phyloP scores from a whole-genome alignment of 2,329 filamentous ascomycete species.

The Zymoseptoria tritici region DNA sequence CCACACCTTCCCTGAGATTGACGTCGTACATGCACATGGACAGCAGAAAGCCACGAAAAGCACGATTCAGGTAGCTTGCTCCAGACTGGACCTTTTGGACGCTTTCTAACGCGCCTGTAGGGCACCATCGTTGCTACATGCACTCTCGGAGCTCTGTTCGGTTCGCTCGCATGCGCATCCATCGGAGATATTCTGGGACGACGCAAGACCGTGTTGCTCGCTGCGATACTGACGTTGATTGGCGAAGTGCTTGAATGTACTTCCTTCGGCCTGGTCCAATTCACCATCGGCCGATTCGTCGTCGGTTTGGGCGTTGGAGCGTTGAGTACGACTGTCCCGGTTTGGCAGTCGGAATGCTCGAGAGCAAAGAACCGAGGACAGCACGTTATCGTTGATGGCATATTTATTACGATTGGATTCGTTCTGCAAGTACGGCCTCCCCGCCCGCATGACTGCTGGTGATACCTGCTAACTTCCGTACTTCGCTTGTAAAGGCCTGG shows the following conservation, averaged over 20 bases:
- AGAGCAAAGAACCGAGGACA: conserved; percentile 34
- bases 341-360: conserved; percentile 40
- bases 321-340: conserved; percentile 39
- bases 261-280: conserved; percentile 40
- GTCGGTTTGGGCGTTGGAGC: conserved; percentile 39
- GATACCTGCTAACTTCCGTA: too few relatives aligned
- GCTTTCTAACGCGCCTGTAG: background rate
- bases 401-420: conserved; percentile 42
- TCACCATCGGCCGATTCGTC: conserved; percentile 41
- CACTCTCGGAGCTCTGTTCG: conserved; percentile 41
- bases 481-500: too few relatives aligned
- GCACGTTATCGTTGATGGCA: conserved; percentile 38
- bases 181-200: conserved; percentile 42
- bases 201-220: conserved; percentile 38
- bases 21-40: conserved; percentile 37
- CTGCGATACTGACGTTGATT: conserved; percentile 35
- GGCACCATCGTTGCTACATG: conserved; percentile 39
- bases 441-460: too few relatives aligned
- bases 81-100: background rate
- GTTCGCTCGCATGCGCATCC: conserved; percentile 39
- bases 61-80: conserved; percentile 30
- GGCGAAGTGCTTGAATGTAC: conserved; percentile 40
- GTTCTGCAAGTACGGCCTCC: conserved; percentile 41
- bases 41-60: conserved; percentile 38
- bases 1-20: conserved; percentile 43